Conservation (phyloP, 371 early-diverging fungal genomes). For the Lichtheimia corymbifera region DNA sequence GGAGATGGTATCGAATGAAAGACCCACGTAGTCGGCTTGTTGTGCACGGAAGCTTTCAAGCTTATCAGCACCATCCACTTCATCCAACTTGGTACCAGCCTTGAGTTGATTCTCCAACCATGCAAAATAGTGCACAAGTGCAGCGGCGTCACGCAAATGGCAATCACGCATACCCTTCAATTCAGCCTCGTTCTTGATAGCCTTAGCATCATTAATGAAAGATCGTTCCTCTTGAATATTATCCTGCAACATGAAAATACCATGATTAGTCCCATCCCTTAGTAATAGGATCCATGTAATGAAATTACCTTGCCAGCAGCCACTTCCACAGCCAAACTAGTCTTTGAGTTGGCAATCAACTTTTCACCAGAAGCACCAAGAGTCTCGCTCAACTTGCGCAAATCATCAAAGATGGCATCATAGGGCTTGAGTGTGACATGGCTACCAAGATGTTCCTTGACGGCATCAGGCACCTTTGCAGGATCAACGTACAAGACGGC, state of each 20-base stretch:
- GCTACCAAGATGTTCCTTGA: constrained; percentile 64
- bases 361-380: constrained; percentile 43
- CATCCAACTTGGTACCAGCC: constrained; percentile 51
- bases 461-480: constrained; percentile 69
- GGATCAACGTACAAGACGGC: constrained; percentile 74
- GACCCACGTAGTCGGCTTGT: constrained; percentile 51
- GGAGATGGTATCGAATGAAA: constrained; percentile 95
- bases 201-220: constrained; percentile 79
- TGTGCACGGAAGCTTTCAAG: constrained; percentile 69
- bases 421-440: constrained; percentile 74
- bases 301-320: constrained; percentile 45
- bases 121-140: constrained; percentile 89
- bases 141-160: constrained; percentile 93
- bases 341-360: constrained; percentile 58
- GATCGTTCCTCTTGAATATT: constrained; percentile 59
- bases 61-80: constrained; percentile 81
- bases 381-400: constrained; percentile 34
- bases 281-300: no score
- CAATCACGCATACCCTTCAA: constrained; percentile 88
- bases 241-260: constrained; percentile 37
- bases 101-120: constrained; percentile 89
- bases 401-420: constrained; percentile 76
- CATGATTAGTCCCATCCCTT: background rate
- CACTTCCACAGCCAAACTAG: constrained; percentile 72
- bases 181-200: constrained; percentile 93